Percentiles rank a stretch among this genome's conserved stretches.
These are phyloP conservation scores for Fusarium oxysporum DNA, from an alignment of 2,329 filamentous ascomycete species.

Conservation along the genomic window DNA sequence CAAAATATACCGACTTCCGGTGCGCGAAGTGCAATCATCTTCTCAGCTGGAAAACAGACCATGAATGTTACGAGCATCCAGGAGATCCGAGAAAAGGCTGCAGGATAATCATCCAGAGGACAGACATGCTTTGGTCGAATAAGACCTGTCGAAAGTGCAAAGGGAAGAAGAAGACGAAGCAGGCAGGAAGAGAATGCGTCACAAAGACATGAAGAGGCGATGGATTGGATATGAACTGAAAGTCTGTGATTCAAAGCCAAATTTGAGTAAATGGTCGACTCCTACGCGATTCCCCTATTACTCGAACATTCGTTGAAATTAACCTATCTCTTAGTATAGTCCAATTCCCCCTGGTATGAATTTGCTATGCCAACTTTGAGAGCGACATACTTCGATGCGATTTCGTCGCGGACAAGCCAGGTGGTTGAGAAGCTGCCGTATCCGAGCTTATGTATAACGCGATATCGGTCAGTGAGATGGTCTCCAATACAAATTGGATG, in stretches of 20 bases:
- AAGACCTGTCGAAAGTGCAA: not conserved
- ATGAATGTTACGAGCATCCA: not conserved
- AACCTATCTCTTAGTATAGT: fast-evolving
- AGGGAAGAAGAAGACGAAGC: fast-evolving
- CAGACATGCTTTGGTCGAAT: fast-evolving
- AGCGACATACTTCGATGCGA: constrained; percentile 44
- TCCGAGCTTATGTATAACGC: constrained; percentile 46
- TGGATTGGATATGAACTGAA: no score
- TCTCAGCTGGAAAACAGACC: not conserved
- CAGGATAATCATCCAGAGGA: not conserved
- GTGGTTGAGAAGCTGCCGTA: constrained; percentile 48
- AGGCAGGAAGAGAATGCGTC: fast-evolving
- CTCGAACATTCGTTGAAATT: not conserved
- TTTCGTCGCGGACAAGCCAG: constrained; percentile 49
- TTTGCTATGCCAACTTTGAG: constrained; percentile 49
- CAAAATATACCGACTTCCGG: not conserved
- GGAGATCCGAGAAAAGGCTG: not conserved
- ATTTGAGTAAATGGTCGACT: fast-evolving
- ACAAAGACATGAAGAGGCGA: fast-evolving
- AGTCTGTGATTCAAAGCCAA: fast-evolving
- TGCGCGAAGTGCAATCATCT: not conserved
- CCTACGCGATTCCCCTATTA: fast-evolving
- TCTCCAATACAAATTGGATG: constrained; percentile 55
- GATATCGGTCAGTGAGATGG: constrained; percentile 46
- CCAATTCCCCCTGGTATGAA: constrained; percentile 21